Evolutionary conservation across 2,329 filamentous ascomycete genomes (phyloP).

Genomic region (Raffaelea arxii): DNA sequence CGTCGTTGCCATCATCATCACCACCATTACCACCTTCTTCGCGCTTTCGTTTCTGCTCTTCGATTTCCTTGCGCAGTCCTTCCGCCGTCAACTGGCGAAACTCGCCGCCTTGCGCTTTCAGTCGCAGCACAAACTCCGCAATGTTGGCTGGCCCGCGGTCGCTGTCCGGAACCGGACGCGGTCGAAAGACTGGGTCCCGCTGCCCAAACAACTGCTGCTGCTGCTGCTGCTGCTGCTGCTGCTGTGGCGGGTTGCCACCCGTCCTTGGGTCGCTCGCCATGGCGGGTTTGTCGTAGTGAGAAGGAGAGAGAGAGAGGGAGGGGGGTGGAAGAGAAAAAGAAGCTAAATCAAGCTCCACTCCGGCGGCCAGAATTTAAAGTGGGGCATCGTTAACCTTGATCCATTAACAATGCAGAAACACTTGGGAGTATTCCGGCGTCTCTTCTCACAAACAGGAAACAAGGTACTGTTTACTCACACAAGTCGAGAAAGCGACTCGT

Average conservation of each 20-base stretch:
- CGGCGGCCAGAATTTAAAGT: no score
- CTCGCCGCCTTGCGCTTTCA: conserved; percentile 68
- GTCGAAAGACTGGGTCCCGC: conserved; percentile 33
- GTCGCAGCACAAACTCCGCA: conserved; percentile 66
- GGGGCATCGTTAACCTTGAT: no score
- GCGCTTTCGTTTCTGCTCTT: conserved; percentile 30
- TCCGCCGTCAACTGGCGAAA: conserved; percentile 74
- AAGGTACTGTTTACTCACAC: no score
- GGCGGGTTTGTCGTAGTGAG: no score
- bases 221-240: background rate
- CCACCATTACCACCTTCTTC: conserved; percentile 17
- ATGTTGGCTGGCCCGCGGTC: conserved; percentile 41
- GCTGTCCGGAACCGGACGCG: conserved; percentile 48
- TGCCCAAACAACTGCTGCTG: conserved; percentile 9
- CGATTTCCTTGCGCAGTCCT: conserved; percentile 60
- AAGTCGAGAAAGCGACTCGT: no score
- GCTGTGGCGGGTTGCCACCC: no score
- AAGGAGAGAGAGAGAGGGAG: no score
- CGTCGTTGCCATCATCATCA: conserved; percentile 34
- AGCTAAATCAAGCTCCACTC: no score
- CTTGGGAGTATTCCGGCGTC: no score
- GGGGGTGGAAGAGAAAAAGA: no score
- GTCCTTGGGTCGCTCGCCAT: conserved; percentile 7
- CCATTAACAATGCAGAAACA: no score
- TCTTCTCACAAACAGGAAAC: no score